Conservation (phyloP, 768 basidiomycete genomes). For the Obba rivulosa region DNA sequence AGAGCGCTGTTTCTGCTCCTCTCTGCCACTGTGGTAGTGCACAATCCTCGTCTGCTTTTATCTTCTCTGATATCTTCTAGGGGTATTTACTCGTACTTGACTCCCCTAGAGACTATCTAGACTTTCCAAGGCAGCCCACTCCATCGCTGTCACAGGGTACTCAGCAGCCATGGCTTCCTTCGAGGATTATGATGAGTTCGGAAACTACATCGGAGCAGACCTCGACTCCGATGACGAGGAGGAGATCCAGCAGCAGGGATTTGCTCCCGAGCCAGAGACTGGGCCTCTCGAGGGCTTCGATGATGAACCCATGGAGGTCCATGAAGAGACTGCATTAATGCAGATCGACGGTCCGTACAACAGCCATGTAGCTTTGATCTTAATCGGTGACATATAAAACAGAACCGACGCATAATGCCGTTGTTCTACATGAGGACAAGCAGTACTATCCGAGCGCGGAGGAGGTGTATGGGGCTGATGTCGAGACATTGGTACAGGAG, state of each 20-base stretch:
- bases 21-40: not conserved
- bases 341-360: constrained; percentile 67
- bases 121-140: too few species aligned
- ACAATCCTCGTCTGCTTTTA: not conserved
- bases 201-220: constrained; percentile 96
- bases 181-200: constrained; percentile 90
- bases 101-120: not conserved
- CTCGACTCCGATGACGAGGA: constrained; percentile 83
- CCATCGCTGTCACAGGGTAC: not conserved
- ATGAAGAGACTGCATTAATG: constrained; percentile 68
- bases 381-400: not conserved
- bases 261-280: constrained; percentile 28
- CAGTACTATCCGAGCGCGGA: constrained; percentile 93
- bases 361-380: not conserved
- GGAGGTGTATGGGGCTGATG: constrained; percentile 89
- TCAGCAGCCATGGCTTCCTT: constrained; percentile 43
- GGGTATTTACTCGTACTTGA: constrained; percentile 1
- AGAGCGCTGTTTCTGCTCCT: constrained; percentile 2
- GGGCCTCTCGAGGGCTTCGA: constrained; percentile 78
- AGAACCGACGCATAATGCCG: constrained; percentile 79
- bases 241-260: constrained; percentile 45
- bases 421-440: constrained; percentile 94
- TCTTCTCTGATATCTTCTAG: not conserved
- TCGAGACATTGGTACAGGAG: constrained; percentile 96
- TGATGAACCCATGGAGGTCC: constrained; percentile 54